Conservation (phyloP, 2,329 filamentous ascomycete species). For the Fusarium napiforme region DNA sequence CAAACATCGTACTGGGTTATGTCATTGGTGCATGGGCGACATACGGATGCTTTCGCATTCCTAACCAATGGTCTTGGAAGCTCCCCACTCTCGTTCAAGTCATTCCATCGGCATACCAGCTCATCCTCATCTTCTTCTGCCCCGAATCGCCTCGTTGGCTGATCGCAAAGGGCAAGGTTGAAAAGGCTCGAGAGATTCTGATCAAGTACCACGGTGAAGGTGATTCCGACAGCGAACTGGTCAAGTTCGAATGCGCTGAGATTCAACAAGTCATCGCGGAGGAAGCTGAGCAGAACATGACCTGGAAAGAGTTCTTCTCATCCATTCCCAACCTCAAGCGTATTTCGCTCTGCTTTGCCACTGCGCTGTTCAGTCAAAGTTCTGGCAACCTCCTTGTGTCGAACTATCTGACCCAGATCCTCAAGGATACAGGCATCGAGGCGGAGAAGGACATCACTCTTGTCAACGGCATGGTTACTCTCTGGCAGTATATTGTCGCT, state of each 20-base stretch:
- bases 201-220: constrained; percentile 64
- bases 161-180: constrained; percentile 60
- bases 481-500: constrained; percentile 57
- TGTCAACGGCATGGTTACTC: constrained; percentile 54
- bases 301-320: constrained; percentile 56
- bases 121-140: constrained; percentile 60
- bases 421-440: constrained; percentile 53
- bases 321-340: constrained; percentile 54
- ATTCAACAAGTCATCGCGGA: constrained; percentile 60
- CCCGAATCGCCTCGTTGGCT: constrained; percentile 71
- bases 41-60: constrained; percentile 38
- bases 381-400: constrained; percentile 56
- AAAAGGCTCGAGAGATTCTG: constrained; percentile 62
- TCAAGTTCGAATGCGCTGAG: constrained; percentile 60
- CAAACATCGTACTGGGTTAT: constrained; percentile 34
- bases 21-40: constrained; percentile 41
- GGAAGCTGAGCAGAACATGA: constrained; percentile 56
- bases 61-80: constrained; percentile 35
- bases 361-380: constrained; percentile 54
- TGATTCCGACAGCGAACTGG: constrained; percentile 55
- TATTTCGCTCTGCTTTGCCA: constrained; percentile 53
- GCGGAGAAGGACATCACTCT: constrained; percentile 53
- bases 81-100: constrained; percentile 63
- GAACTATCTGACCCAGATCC: constrained; percentile 54
- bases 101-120: constrained; percentile 55